Conservation (phyloP, 2,329 filamentous ascomycete species). For the Stagonosporopsis rhizophila region DNA sequence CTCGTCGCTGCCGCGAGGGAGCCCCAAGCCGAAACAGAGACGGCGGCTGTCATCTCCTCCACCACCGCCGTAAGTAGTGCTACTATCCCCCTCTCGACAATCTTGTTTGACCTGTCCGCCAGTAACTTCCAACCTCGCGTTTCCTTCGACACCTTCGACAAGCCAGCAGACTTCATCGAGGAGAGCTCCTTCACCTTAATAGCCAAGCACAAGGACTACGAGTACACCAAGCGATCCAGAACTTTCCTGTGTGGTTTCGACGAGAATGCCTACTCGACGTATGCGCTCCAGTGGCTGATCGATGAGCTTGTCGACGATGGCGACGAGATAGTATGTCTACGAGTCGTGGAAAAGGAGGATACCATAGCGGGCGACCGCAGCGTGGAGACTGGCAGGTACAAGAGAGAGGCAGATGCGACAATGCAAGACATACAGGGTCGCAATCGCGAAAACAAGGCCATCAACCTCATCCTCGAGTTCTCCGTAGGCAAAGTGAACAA, state of each 20-base stretch:
- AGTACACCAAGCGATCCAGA: slow-evolving; percentile 78
- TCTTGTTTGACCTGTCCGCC: neutral
- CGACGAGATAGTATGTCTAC: slow-evolving; percentile 89
- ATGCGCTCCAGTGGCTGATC: slow-evolving; percentile 89
- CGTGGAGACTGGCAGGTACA: slow-evolving; percentile 73
- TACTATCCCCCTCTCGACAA: neutral
- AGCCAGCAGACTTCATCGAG: slow-evolving; percentile 67
- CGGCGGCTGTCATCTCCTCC: slow-evolving; percentile 51
- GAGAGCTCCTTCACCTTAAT: slow-evolving; percentile 77
- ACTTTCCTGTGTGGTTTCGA: slow-evolving; percentile 92
- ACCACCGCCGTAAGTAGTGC: slow-evolving; percentile 50
- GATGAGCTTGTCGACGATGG: slow-evolving; percentile 93
- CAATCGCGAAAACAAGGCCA: slow-evolving; percentile 81
- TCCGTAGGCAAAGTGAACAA: slow-evolving; percentile 88
- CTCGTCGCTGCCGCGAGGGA: slow-evolving; percentile 40
- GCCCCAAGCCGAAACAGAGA: slow-evolving; percentile 42
- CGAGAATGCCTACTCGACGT: slow-evolving; percentile 89
- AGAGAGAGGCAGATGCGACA: slow-evolving; percentile 75
- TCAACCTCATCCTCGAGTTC: slow-evolving; percentile 85
- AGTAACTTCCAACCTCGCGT: slow-evolving; percentile 72
- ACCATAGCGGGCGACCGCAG: slow-evolving; percentile 68
- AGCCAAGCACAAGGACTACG: slow-evolving; percentile 85
- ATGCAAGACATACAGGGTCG: slow-evolving; percentile 79
- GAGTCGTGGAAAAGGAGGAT: slow-evolving; percentile 84
- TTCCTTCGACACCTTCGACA: slow-evolving; percentile 77